Percentiles rank a stretch among this genome's conserved stretches.
Evolutionary conservation across 345 rosid genomes (phyloP).

Genomic region (Lumnitzera littorea): DNA sequence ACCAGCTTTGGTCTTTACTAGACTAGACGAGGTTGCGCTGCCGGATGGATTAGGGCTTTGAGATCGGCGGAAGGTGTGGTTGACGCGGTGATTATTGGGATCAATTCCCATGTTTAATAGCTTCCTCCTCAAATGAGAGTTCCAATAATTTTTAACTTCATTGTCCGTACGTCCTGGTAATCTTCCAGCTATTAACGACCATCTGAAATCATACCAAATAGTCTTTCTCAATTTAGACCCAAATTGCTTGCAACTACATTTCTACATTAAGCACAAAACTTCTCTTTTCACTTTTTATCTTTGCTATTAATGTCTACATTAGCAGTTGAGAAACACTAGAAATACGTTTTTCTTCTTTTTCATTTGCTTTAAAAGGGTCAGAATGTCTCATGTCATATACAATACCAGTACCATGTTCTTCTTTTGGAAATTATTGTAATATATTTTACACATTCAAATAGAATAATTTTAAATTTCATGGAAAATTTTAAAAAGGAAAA

Average conservation of each 20-base stretch:
- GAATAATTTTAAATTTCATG: no score
- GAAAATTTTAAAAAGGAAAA: no score
- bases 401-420: neutral
- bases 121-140: constrained; percentile 36
- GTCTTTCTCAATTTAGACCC: neutral
- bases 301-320: no score
- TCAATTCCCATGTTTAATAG: constrained; percentile 31
- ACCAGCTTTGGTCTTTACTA: neutral
- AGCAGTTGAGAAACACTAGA: neutral
- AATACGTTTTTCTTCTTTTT: no score
- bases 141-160: constrained; percentile 42
- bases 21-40: constrained; percentile 9
- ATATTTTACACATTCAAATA: no score
- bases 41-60: constrained; percentile 9
- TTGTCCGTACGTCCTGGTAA: constrained; percentile 42
- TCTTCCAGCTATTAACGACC: constrained; percentile 44
- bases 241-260: neutral
- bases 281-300: neutral
- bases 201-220: constrained; percentile 18
- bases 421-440: neutral
- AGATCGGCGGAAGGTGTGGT: constrained; percentile 6
- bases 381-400: neutral
- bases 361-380: neutral
- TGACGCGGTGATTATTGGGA: constrained; percentile 32
- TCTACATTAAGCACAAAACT: neutral